These are phyloP conservation scores for Helotiales sp. DNA, from an alignment of 2,329 filamentous ascomycete genomes.

Conservation along the genomic window DNA sequence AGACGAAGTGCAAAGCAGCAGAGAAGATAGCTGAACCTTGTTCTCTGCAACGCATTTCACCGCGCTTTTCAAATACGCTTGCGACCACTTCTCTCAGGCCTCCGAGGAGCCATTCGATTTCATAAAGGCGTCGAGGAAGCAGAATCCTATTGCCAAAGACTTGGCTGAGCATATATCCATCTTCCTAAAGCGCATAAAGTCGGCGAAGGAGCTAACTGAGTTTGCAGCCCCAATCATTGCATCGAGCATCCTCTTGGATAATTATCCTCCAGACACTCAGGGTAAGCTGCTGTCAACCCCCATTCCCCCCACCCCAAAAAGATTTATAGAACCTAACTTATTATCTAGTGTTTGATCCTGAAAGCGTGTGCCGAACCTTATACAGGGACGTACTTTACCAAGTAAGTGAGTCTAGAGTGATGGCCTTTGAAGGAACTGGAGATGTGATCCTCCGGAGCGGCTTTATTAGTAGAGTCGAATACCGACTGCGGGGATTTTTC, in stretches of 20 bases:
- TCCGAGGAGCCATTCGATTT: conserved; percentile 35
- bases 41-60: conserved; percentile 37
- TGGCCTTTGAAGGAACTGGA: conserved; percentile 4
- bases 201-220: conserved; percentile 30
- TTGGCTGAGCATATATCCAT: conserved; percentile 34
- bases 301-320: no score
- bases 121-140: conserved; percentile 30
- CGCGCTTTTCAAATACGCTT: conserved; percentile 32
- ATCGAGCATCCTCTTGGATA: conserved; percentile 38
- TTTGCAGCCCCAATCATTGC: conserved; percentile 38
- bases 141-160: conserved; percentile 35
- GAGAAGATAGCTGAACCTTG: conserved; percentile 25
- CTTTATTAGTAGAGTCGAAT: background rate
- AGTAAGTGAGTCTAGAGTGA: conserved; percentile 12
- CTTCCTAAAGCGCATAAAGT: conserved; percentile 32
- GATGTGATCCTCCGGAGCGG: background rate
- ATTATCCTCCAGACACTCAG: conserved; percentile 34
- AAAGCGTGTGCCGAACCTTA: conserved; percentile 17
- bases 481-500: background rate
- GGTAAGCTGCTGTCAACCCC: conserved; percentile 25
- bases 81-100: conserved; percentile 27
- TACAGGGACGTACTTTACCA: conserved; percentile 16
- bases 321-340: no score
- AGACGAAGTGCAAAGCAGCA: conserved; percentile 33
- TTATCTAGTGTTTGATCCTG: conserved; percentile 19